Evolutionary conservation across 2,329 filamentous ascomycete species (phyloP).

Genomic region (Pseudocercospora cruenta): DNA sequence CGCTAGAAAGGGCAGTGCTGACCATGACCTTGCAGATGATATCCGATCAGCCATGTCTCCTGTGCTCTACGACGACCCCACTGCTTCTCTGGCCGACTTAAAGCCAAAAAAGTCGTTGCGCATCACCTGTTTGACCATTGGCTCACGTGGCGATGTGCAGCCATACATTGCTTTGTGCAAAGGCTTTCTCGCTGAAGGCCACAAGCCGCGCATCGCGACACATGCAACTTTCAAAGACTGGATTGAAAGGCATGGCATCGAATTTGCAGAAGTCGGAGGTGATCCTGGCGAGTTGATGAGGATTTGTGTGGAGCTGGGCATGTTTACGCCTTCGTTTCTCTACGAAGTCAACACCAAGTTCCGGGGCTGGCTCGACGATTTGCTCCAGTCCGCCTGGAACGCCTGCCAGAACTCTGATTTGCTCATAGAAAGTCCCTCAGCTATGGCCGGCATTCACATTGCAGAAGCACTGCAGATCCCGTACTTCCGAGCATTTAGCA

Average conservation of each 20-base stretch:
- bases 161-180: conserved; percentile 97
- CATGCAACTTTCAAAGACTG: conserved; percentile 87
- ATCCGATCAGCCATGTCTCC: conserved; percentile 63
- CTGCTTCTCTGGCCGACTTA: conserved; percentile 86
- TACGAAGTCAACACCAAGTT: conserved; percentile 85
- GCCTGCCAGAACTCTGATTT: conserved; percentile 87
- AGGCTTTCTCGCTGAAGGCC: conserved; percentile 82
- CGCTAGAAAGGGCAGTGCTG: conserved; percentile 61
- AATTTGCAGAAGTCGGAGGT: conserved; percentile 84
- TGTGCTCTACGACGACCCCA: conserved; percentile 86
- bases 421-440: conserved; percentile 91
- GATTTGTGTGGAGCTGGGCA: conserved; percentile 94
- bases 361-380: conserved; percentile 90
- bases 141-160: conserved; percentile 92
- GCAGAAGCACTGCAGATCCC: conserved; percentile 90
- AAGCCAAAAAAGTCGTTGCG: conserved; percentile 78
- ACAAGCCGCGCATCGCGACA: conserved; percentile 84
- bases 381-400: conserved; percentile 78
- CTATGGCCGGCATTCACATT: conserved; percentile 97
- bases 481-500: conserved; percentile 96
- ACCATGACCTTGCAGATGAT: conserved; percentile 32
- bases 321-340: conserved; percentile 91
- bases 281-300: conserved; percentile 94
- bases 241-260: conserved; percentile 91
- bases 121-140: conserved; percentile 93